Percentiles rank a stretch among this genome's conserved stretches.
phyloP scores from a whole-genome alignment of 768 basidiomycete genomes.

The Tremella fuciformis region DNA sequence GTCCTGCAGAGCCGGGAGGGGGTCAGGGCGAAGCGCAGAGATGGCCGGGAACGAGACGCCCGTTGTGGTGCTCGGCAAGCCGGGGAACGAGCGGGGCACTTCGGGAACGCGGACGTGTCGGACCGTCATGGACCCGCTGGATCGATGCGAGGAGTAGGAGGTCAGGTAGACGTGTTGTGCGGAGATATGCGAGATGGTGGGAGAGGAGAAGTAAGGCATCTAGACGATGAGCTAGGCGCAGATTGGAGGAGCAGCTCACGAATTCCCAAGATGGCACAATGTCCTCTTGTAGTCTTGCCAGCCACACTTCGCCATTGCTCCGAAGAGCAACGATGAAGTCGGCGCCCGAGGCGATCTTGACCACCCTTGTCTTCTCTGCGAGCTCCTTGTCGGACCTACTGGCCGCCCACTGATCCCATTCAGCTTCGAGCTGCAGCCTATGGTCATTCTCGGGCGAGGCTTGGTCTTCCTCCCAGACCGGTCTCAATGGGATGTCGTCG shows the following conservation, averaged over 20 bases:
- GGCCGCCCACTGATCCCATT: slow-evolving; percentile 21
- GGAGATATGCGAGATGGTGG: slow-evolving; percentile 62
- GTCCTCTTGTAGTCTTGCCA: slow-evolving; percentile 20
- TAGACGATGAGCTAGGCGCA: slow-evolving; percentile 3
- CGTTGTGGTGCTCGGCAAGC: slow-evolving; percentile 27
- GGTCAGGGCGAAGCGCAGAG: slow-evolving; percentile 56
- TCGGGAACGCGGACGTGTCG: neutral
- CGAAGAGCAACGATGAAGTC: slow-evolving; percentile 70
- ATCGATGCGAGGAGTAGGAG: slow-evolving; percentile 51
- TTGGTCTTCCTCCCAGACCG: slow-evolving; percentile 9
- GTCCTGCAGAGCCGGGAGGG: slow-evolving; percentile 73
- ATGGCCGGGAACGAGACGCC: slow-evolving; percentile 68
- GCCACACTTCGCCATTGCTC: slow-evolving; percentile 48
- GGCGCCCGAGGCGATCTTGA: slow-evolving; percentile 78
- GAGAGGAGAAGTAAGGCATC: slow-evolving; percentile 32
- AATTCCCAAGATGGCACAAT: slow-evolving; percentile 59
- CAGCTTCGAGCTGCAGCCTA: slow-evolving; percentile 15
- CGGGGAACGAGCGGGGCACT: too few relatives aligned
- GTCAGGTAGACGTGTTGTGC: slow-evolving; percentile 80
- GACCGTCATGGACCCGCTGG: neutral
- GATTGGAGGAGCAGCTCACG: slow-evolving; percentile 56
- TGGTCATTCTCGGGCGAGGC: neutral
- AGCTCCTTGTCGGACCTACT: slow-evolving; percentile 14
- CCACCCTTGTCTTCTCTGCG: slow-evolving; percentile 54
- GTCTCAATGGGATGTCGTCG: slow-evolving; percentile 21